Percentiles rank a stretch among this genome's conserved stretches.
Conservation (phyloP, 208 protist species). For the Tritrichomonas foetus region DNA sequence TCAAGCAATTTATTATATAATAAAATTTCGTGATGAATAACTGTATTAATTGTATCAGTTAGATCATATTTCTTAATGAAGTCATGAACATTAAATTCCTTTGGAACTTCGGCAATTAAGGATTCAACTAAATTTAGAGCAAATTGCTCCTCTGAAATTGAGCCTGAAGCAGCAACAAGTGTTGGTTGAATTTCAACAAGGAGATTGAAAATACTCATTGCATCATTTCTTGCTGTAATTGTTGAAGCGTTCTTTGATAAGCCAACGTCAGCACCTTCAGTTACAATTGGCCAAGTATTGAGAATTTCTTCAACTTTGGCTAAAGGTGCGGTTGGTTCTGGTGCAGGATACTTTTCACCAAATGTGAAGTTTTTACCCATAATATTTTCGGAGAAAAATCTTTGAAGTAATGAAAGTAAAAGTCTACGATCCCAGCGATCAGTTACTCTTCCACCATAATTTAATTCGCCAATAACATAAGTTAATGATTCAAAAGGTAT, state of each 20-base stretch:
- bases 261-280: background rate
- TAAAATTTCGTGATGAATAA: conserved; percentile 77
- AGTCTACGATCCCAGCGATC: conserved; percentile 93
- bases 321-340: background rate
- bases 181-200: conserved; percentile 32
- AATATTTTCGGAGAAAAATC: background rate
- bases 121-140: background rate
- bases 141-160: background rate
- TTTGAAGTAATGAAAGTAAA: conserved; percentile 81
- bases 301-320: background rate
- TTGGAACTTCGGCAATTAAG: background rate
- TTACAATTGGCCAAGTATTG: background rate
- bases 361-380: background rate
- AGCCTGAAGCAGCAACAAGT: background rate
- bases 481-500: conserved; percentile 92
- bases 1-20: conserved; percentile 75
- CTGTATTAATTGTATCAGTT: conserved; percentile 69
- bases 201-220: background rate
- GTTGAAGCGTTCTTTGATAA: conserved; percentile 8
- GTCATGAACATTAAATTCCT: conserved; percentile 3
- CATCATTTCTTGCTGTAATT: conserved; percentile 14
- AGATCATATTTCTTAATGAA: background rate
- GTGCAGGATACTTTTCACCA: background rate
- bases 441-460: conserved; percentile 98
- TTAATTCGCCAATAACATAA: conserved; percentile 98